phyloP scores from a whole-genome alignment of 225 moss, liverwort and hornwort species.

The Sphagnum tenellum region DNA sequence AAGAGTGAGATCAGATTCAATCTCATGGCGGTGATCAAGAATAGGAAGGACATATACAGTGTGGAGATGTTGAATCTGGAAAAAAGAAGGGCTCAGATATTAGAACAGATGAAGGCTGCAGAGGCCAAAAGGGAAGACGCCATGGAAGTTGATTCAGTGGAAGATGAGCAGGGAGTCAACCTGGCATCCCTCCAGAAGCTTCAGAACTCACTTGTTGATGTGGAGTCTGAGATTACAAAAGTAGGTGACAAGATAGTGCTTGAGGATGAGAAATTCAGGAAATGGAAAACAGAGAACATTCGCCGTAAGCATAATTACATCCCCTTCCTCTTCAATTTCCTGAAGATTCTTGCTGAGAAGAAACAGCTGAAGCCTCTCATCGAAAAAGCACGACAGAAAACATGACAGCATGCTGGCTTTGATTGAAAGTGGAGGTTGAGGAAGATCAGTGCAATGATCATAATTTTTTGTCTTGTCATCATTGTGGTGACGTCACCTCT shows the following conservation, averaged over 20 bases:
- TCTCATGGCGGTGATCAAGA: conserved; percentile 91
- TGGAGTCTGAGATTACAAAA: conserved; percentile 53
- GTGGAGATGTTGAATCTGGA: conserved; percentile 61
- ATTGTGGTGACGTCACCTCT: too few relatives aligned
- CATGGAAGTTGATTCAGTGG: conserved; percentile 71
- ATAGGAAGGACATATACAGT: conserved; percentile 76
- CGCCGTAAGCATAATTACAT: conserved; percentile 97
- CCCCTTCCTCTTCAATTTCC: conserved; percentile 92
- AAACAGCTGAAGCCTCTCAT: conserved; percentile 90
- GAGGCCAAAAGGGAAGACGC: conserved; percentile 35
- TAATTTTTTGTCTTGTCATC: too few relatives aligned
- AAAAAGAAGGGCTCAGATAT: conserved; percentile 41
- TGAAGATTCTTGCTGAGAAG: conserved; percentile 96
- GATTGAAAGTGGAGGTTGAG: too few relatives aligned
- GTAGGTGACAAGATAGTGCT: conserved; percentile 61
- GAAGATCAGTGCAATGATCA: too few relatives aligned
- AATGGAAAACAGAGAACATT: conserved; percentile 91
- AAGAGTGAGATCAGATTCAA: conserved; percentile 97
- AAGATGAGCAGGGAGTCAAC: conserved; percentile 16
- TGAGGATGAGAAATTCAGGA: conserved; percentile 85
- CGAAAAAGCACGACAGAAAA: conserved; percentile 90
- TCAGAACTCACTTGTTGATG: conserved; percentile 28
- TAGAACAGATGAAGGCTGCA: conserved; percentile 41
- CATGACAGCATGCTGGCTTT: conserved; percentile 6
- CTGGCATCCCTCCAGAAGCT: conserved; percentile 29